Conservation (phyloP, 352 stramenopile genomes). For the Phytophthora pinifolia region DNA sequence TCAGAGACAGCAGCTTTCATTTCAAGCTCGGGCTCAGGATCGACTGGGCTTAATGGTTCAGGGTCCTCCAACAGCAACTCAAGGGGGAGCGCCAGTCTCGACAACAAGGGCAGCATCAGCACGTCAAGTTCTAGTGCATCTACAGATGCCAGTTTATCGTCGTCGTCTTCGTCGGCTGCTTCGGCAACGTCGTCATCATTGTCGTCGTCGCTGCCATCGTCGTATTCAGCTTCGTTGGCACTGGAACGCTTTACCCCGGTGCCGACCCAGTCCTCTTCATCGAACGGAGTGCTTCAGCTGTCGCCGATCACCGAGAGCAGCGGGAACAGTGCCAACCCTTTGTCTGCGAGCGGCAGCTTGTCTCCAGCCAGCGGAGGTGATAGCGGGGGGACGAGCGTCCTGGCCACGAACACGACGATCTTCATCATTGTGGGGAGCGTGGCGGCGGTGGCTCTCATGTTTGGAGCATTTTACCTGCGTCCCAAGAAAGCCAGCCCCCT, state of each 20-base stretch:
- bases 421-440: slow-evolving; percentile 36
- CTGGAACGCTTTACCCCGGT: slow-evolving; percentile 10
- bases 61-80: slow-evolving; percentile 11
- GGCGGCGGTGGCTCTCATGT: slow-evolving; percentile 28
- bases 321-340: slow-evolving; percentile 19
- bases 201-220: slow-evolving; percentile 7
- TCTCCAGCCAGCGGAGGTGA: slow-evolving; percentile 21
- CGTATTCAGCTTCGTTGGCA: slow-evolving; percentile 12
- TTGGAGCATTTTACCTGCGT: slow-evolving; percentile 36
- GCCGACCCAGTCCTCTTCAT: slow-evolving; percentile 14
- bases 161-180: slow-evolving; percentile 6
- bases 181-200: background rate
- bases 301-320: slow-evolving; percentile 32
- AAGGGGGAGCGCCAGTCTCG: slow-evolving; percentile 14
- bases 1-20: slow-evolving; percentile 11
- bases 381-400: slow-evolving; percentile 5
- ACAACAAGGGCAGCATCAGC: slow-evolving; percentile 1
- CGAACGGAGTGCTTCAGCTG: slow-evolving; percentile 24
- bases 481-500: slow-evolving; percentile 27
- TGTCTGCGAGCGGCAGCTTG: slow-evolving; percentile 18
- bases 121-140: slow-evolving; percentile 13
- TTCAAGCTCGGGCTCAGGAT: slow-evolving; percentile 22
- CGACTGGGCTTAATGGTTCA: slow-evolving; percentile 3
- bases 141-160: slow-evolving; percentile 3
- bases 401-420: slow-evolving; percentile 29